Base-by-base conservation (phyloP, 352 stramenopile genomes). In the Phytophthora sp. region DNA sequence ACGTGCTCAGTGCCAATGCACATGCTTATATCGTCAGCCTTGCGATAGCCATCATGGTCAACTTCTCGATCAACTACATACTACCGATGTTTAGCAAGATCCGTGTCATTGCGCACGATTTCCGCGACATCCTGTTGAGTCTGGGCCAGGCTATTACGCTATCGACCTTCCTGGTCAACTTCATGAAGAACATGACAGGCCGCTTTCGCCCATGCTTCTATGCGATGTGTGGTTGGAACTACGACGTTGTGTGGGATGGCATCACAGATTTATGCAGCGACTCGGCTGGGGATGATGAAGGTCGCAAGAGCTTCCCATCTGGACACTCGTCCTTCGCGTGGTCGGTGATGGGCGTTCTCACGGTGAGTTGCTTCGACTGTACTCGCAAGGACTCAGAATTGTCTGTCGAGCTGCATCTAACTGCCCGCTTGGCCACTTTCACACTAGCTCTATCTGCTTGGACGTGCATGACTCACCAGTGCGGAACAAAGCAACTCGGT, bases 131-230 rank as follows among this genome's bases (percentile, higher is more conserved):
- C 36, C 36, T 91, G 24, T 61, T 93, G 63, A 90, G 77, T 35
- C 53, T 93, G 7, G 65, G 73, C 16, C 73, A 84, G 29, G 81
- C 85, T 0, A 72, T 77, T 18, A 76, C 79, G 9, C 66, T 92
- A 33, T 74, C 77, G 31, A 71, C 72, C 56, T 61, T 91, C 27
- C 63, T 91, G 12, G 89, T 83, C 18, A 83, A 93, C 49, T 88
- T 93, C 49, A 77, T 77, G 31, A 93, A 93, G 65, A 80, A 82
- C 57, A 76, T 85, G 54, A 75, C 81, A 1, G 85, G 83, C 1
- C 79, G 85, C 23, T 91, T 93, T 51, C 81, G 85, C 12, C 85
- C 85, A 30, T 84, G 78, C 60, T 93, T 91, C 62, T 89, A 88
- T 63, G 76, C 86, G 47, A 90, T 92, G 79, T 92, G 85, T 49